phyloP scores from a whole-genome alignment of 2,329 filamentous ascomycete genomes.

The Pyrenochaeta sp. region DNA sequence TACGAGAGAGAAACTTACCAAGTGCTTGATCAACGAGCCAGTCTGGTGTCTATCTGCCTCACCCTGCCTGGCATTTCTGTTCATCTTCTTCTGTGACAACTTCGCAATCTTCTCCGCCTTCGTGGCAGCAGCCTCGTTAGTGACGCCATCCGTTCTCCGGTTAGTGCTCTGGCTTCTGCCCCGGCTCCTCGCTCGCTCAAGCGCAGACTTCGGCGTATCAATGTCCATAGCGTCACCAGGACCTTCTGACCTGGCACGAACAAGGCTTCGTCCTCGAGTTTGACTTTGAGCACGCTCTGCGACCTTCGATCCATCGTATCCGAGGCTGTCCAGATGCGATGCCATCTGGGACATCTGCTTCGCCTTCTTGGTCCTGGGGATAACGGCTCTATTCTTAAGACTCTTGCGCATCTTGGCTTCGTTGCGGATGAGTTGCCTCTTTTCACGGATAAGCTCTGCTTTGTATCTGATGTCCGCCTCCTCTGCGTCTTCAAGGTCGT shows the following conservation, averaged over 20 bases:
- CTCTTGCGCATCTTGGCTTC: conserved; percentile 95
- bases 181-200: conserved; percentile 73
- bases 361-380: conserved; percentile 82
- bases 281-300: conserved; percentile 75
- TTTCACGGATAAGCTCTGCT: conserved; percentile 94
- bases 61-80: conserved; percentile 95
- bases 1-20: conserved; percentile 68
- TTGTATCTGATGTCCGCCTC: conserved; percentile 89
- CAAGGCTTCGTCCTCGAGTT: conserved; percentile 75
- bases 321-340: conserved; percentile 81
- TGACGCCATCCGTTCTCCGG: conserved; percentile 79
- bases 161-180: conserved; percentile 71
- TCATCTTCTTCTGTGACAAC: conserved; percentile 97
- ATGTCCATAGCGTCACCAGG: conserved; percentile 76
- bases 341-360: conserved; percentile 89
- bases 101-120: conserved; percentile 90
- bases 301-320: conserved; percentile 81
- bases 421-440: conserved; percentile 90
- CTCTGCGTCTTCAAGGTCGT: conserved; percentile 83
- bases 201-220: conserved; percentile 52
- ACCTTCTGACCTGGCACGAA: conserved; percentile 64
- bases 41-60: conserved; percentile 92
- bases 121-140: conserved; percentile 68
- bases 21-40: conserved; percentile 84
- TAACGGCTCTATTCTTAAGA: conserved; percentile 95